phyloP scores from a whole-genome alignment of 1,284 basidiomycete genomes.

The Rhodotorula sp. region DNA sequence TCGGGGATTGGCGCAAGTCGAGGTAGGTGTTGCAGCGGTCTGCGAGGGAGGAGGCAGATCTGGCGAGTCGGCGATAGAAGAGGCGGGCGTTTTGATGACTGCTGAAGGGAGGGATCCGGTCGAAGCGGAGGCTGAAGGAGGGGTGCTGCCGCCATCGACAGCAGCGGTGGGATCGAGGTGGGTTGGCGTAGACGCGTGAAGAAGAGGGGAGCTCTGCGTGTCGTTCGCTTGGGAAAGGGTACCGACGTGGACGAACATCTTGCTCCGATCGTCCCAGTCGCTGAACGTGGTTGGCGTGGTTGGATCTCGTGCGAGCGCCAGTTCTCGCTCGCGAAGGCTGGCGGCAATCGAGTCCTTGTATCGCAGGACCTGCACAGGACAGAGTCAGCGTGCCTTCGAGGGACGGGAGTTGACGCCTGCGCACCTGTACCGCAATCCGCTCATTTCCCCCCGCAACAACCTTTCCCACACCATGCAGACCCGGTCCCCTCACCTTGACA shows the following conservation, averaged over 20 bases:
- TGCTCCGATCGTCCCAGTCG: constrained; percentile 30
- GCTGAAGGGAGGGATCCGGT: constrained; percentile 5
- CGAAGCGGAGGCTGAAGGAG: background rate
- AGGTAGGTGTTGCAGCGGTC: background rate
- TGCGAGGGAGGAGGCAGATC: background rate
- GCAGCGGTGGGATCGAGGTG: no score
- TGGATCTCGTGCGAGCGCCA: background rate
- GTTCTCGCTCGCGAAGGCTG: constrained; percentile 9
- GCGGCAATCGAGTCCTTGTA: constrained; percentile 31
- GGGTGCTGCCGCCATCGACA: background rate
- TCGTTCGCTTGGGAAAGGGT: background rate
- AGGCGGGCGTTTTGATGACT: background rate
- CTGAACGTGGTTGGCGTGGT: constrained; percentile 1
- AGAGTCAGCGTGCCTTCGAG: no score
- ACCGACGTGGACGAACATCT: constrained; percentile 27
- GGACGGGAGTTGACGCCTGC: background rate
- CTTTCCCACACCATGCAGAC: constrained; percentile 13
- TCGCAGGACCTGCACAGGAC: constrained; percentile 2
- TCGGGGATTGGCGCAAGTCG: background rate
- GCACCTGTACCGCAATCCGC: constrained; percentile 21
- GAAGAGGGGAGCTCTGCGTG: background rate
- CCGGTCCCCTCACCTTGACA: constrained; percentile 13
- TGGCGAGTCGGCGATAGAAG: background rate
- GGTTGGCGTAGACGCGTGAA: no score
- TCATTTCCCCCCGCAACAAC: constrained; percentile 13